A percentile compares a stretch with the other conserved stretches of the same genome.
Conservation (phyloP, 768 basidiomycete genomes). For the Dentipellis fragilis region DNA sequence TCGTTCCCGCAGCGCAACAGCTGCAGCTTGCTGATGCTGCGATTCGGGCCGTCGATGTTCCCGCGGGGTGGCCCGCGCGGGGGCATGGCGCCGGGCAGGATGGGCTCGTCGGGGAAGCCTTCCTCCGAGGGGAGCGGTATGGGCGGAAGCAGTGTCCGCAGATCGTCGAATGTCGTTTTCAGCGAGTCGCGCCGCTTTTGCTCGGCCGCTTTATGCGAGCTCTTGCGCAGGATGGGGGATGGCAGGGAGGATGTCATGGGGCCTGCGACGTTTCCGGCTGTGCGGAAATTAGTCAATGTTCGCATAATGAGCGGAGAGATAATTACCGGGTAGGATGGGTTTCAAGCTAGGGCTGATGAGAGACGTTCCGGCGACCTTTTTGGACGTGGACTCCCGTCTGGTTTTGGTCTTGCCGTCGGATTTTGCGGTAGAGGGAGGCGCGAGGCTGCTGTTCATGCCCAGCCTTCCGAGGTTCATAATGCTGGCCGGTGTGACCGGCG, state of each 20-base stretch:
- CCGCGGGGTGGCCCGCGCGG: constrained; percentile 84
- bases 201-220: constrained; percentile 92
- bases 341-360: constrained; percentile 50
- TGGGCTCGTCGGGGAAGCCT: constrained; percentile 58
- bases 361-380: constrained; percentile 22
- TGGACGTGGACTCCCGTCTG: constrained; percentile 14
- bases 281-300: constrained; percentile 4
- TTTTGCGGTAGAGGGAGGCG: constrained; percentile 21
- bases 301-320: constrained; percentile 4
- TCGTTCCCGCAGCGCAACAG: constrained; percentile 87
- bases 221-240: constrained; percentile 45
- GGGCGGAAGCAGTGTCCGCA: constrained; percentile 76
- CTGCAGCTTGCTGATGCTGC: constrained; percentile 89
- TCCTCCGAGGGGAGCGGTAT: constrained; percentile 77
- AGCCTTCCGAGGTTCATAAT: constrained; percentile 82
- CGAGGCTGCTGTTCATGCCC: constrained; percentile 37
- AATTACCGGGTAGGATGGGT: constrained; percentile 61
- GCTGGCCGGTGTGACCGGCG: constrained; percentile 83
- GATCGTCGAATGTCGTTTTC: constrained; percentile 86
- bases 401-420: constrained; percentile 11
- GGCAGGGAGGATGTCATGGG: constrained; percentile 17
- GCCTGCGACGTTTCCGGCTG: constrained; percentile 25
- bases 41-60: constrained; percentile 85
- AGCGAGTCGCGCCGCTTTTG: constrained; percentile 95
- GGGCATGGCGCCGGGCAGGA: constrained; percentile 81